These are phyloP conservation scores for Penicillium griseofulvum DNA, from an alignment of 2,329 filamentous ascomycete genomes.

Conservation along the genomic window DNA sequence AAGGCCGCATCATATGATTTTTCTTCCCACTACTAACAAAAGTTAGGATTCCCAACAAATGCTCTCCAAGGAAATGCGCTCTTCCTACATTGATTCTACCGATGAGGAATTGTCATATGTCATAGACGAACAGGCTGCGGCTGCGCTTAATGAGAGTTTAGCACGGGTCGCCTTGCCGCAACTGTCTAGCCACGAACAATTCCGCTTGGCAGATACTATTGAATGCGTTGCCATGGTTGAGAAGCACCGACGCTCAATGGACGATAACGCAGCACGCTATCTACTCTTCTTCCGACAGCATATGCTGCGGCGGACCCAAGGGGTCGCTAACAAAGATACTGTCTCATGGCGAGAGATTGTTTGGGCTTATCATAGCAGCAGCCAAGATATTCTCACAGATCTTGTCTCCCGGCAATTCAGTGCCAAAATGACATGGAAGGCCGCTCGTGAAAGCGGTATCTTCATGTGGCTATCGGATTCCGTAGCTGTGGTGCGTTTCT, in stretches of 20 bases:
- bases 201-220: slow-evolving; percentile 77
- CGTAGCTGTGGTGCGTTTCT: slow-evolving; percentile 65
- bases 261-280: slow-evolving; percentile 84
- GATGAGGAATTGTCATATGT: slow-evolving; percentile 57
- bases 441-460: slow-evolving; percentile 80
- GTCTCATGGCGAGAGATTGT: slow-evolving; percentile 54
- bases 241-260: slow-evolving; percentile 81
- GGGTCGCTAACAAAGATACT: slow-evolving; percentile 60
- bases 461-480: slow-evolving; percentile 92
- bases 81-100: slow-evolving; percentile 52
- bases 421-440: slow-evolving; percentile 76
- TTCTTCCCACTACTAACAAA: slow-evolving; percentile 18
- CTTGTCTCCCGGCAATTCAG: slow-evolving; percentile 78
- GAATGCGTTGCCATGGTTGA: slow-evolving; percentile 83
- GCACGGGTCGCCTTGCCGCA: slow-evolving; percentile 71
- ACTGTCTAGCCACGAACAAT: slow-evolving; percentile 80
- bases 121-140: slow-evolving; percentile 70
- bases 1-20: slow-evolving; percentile 16
- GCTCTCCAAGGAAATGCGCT: slow-evolving; percentile 49
- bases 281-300: slow-evolving; percentile 85
- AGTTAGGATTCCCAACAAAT: slow-evolving; percentile 39
- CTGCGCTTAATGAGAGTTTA: slow-evolving; percentile 72
- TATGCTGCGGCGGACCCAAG: slow-evolving; percentile 65
- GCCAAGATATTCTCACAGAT: slow-evolving; percentile 86
- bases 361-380: slow-evolving; percentile 46